Evolutionary conservation across 148 eudicot genomes (phyloP).

Genomic region (Heliamphora exappendiculata): DNA sequence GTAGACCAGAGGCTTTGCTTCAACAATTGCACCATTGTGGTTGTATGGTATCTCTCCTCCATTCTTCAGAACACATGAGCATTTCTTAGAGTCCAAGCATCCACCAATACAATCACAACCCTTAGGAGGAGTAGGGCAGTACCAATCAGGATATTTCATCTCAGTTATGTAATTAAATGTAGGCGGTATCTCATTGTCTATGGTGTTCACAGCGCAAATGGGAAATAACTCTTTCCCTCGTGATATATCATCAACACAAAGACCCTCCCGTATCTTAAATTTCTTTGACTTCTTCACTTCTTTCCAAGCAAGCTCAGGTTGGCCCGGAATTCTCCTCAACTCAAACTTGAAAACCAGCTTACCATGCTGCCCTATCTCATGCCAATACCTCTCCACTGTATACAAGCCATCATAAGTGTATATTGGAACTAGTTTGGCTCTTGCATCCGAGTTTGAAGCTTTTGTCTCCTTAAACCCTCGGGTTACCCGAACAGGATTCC

Average conservation of each 20-base stretch:
- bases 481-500: slow-evolving; percentile 67
- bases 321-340: slow-evolving; percentile 58
- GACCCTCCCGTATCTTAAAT: slow-evolving; percentile 38
- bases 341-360: slow-evolving; percentile 68
- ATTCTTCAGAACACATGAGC: slow-evolving; percentile 58
- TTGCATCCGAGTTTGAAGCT: slow-evolving; percentile 34
- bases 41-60: slow-evolving; percentile 86
- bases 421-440: slow-evolving; percentile 31
- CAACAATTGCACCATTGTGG: slow-evolving; percentile 71
- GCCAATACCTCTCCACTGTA: slow-evolving; percentile 48
- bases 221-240: slow-evolving; percentile 43
- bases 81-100: slow-evolving; percentile 52
- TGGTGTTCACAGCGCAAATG: slow-evolving; percentile 55
- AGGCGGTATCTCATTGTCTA: slow-evolving; percentile 68
- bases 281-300: slow-evolving; percentile 52
- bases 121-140: slow-evolving; percentile 33
- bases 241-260: slow-evolving; percentile 51
- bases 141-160: slow-evolving; percentile 69
- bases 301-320: slow-evolving; percentile 71
- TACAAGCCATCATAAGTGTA: slow-evolving; percentile 82
- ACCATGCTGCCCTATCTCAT: slow-evolving; percentile 42
- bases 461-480: slow-evolving; percentile 69
- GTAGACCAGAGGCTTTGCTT: slow-evolving; percentile 64
- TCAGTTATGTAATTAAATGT: slow-evolving; percentile 44
- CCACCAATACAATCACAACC: slow-evolving; percentile 70